A percentile compares a stretch with the other conserved stretches of the same genome.
Conservation (phyloP, 805 yeast genomes). For the Ogataea saltuana region DNA sequence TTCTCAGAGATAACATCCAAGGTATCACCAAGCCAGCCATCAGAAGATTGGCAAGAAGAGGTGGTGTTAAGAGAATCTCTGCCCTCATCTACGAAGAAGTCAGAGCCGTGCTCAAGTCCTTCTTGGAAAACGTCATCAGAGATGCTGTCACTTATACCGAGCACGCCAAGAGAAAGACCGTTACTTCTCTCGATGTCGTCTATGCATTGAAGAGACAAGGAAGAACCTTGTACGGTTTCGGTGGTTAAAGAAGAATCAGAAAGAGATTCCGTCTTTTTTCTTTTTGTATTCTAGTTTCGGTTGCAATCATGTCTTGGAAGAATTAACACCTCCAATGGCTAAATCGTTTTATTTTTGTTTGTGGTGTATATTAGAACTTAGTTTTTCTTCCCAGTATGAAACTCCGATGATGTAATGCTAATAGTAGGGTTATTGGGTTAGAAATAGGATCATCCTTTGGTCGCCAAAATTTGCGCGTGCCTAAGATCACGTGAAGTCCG, state of each 20-base stretch:
- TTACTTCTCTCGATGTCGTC: constrained; percentile 97
- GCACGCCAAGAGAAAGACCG: constrained; percentile 99
- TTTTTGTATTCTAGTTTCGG: constrained; percentile 25
- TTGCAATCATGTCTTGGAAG: constrained; percentile 17
- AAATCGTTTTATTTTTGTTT: constrained; percentile 11
- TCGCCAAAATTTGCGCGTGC: neutral
- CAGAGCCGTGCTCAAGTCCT: constrained; percentile 93
- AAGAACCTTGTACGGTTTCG: constrained; percentile 99
- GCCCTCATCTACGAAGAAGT: constrained; percentile 99
- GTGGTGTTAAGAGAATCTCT: constrained; percentile 99
- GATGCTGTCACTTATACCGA: constrained; percentile 99
- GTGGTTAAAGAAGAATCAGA: constrained; percentile 67
- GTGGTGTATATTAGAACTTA: constrained; percentile 13
- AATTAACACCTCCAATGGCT: constrained; percentile 8
- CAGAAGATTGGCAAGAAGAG: constrained; percentile 99
- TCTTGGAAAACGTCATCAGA: constrained; percentile 96
- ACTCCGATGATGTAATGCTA: too few relatives aligned
- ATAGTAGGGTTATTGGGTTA: too few relatives aligned
- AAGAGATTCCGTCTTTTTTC: constrained; percentile 13
- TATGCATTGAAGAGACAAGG: constrained; percentile 99
- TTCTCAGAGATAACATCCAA: constrained; percentile 98
- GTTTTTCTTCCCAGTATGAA: constrained; percentile 8
- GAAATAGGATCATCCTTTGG: too few relatives aligned
- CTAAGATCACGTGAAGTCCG: neutral
- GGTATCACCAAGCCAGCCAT: constrained; percentile 99